Percentiles rank a stretch among this genome's conserved stretches.
phyloP scores from a whole-genome alignment of 139 green algal genomes.

The Pycnococcus provasolii region DNA sequence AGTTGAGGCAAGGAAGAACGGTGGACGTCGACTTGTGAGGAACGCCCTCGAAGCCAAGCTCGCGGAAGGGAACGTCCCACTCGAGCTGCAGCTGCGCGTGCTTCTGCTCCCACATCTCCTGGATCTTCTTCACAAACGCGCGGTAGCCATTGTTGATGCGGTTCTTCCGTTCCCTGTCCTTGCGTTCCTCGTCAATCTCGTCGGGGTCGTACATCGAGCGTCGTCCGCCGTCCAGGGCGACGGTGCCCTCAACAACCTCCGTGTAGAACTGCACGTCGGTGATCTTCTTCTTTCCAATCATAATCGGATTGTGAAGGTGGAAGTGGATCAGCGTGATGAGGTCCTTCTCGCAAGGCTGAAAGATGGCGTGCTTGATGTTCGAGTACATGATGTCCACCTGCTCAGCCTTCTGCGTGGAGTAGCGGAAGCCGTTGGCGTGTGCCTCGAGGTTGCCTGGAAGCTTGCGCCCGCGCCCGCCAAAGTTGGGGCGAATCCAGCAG shows the following conservation, averaged over 20 bases:
- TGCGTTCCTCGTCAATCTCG: slow-evolving; percentile 98
- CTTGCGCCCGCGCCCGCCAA: slow-evolving; percentile 81
- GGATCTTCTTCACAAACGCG: slow-evolving; percentile 57
- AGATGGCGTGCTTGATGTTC: slow-evolving; percentile 98
- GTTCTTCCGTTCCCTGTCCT: slow-evolving; percentile 82
- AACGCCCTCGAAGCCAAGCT: slow-evolving; percentile 89
- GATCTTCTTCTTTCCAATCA: slow-evolving; percentile 99
- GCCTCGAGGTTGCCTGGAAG: slow-evolving; percentile 79
- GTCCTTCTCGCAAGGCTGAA: slow-evolving; percentile 60
- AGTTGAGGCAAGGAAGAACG: slow-evolving; percentile 92
- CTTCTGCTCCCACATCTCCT: slow-evolving; percentile 68
- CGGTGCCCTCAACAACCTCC: slow-evolving; percentile 86
- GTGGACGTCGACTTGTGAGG: slow-evolving; percentile 63
- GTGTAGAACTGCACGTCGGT: slow-evolving; percentile 94
- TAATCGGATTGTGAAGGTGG: slow-evolving; percentile 95
- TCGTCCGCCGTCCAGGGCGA: slow-evolving; percentile 78
- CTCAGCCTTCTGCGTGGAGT: slow-evolving; percentile 67
- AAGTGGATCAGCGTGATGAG: slow-evolving; percentile 97
- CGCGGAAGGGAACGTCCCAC: slow-evolving; percentile 94
- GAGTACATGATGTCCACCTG: slow-evolving; percentile 88
- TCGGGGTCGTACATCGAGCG: slow-evolving; percentile 85
- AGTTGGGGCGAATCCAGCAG: slow-evolving; percentile 81
- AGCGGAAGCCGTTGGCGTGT: slow-evolving; percentile 94
- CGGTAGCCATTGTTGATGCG: slow-evolving; percentile 80
- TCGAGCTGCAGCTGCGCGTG: slow-evolving; percentile 72